Conservation (phyloP, 306 rosid genomes). For the Citrullus amarus region DNA sequence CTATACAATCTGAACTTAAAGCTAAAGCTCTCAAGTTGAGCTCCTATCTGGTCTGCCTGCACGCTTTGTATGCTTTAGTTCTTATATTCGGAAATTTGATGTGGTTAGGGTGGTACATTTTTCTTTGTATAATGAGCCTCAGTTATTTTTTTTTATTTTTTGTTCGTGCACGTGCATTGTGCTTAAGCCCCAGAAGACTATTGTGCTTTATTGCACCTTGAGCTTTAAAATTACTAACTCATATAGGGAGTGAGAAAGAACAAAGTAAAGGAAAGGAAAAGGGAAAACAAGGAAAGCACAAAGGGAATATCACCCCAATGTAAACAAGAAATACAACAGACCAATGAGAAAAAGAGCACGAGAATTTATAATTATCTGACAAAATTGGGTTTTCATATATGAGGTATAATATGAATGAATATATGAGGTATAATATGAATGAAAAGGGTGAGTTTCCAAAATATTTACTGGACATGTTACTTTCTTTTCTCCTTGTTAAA, state of each 20-base stretch:
- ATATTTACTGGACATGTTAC: background rate
- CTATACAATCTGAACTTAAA: conserved; percentile 48
- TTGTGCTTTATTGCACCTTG: too few species aligned
- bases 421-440: background rate
- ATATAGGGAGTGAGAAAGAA: background rate
- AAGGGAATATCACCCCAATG: background rate
- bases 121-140: too few species aligned
- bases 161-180: too few species aligned
- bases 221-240: background rate
- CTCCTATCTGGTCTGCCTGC: conserved; percentile 49
- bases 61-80: background rate
- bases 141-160: too few species aligned
- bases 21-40: conserved; percentile 63
- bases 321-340: background rate
- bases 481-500: background rate
- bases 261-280: background rate
- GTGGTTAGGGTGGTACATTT: too few species aligned
- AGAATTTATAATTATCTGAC: background rate
- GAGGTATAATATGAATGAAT: background rate
- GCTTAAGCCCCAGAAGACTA: too few species aligned
- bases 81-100: background rate
- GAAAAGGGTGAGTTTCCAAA: background rate
- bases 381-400: background rate
- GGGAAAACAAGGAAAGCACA: background rate
- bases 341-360: background rate